phyloP scores from a whole-genome alignment of 2,329 filamentous ascomycete genomes.

The Colletotrichum sp. region DNA sequence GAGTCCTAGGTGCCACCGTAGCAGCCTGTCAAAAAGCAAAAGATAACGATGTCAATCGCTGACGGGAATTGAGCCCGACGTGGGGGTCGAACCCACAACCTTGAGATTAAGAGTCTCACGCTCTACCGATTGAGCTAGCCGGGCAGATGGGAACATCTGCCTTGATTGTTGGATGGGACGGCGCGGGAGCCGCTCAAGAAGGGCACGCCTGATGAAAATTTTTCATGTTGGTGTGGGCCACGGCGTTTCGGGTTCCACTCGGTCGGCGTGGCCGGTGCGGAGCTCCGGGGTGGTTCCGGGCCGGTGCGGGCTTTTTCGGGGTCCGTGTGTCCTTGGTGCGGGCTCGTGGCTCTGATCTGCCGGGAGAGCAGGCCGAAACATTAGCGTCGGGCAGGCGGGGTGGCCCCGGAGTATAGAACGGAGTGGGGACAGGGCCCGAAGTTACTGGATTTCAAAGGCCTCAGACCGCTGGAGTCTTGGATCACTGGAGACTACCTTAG shows the following conservation, averaged over 20 bases:
- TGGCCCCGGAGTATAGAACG: background rate
- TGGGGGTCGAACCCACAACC: constrained; percentile 25
- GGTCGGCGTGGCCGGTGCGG: background rate
- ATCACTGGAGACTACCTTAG: background rate
- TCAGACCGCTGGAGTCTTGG: background rate
- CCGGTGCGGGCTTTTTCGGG: background rate
- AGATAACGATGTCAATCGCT: background rate
- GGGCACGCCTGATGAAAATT: background rate
- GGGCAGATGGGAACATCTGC: constrained; percentile 36
- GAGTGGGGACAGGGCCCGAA: background rate
- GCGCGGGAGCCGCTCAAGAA: background rate
- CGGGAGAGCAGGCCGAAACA: background rate
- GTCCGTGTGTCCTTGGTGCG: background rate
- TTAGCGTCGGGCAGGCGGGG: background rate
- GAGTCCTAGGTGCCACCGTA: too few species aligned
- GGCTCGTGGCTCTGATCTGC: background rate
- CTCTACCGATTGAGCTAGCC: constrained; percentile 75
- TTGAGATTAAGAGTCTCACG: constrained; percentile 67
- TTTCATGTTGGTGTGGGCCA: background rate
- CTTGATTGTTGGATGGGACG: accelerated
- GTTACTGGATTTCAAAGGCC: background rate
- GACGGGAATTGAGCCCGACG: constrained; percentile 29
- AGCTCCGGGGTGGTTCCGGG: background rate
- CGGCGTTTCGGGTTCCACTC: background rate
- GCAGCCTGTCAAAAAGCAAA: background rate